These are phyloP conservation scores for Podila epicladia DNA, from an alignment of 192 early-diverging fungal species.

Conservation along the genomic window DNA sequence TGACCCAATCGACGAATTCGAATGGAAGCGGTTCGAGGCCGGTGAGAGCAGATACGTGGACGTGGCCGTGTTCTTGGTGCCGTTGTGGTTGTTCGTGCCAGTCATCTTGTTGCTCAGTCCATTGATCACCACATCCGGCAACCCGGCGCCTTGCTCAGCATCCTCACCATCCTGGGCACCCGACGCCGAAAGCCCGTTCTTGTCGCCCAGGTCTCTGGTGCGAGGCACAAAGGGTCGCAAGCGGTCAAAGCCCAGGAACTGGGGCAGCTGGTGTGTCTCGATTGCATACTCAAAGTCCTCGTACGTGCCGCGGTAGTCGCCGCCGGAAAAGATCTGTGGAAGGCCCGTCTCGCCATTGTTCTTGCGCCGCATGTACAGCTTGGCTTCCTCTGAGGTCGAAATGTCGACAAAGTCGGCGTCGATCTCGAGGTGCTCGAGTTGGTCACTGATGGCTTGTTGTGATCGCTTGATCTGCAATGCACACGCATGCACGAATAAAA, in stretches of 20 bases:
- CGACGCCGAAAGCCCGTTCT: background rate
- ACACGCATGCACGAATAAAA: background rate
- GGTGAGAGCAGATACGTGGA: constrained; percentile 41
- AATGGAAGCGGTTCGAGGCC: constrained; percentile 29
- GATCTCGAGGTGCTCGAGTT: constrained; percentile 50
- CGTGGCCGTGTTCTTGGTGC: constrained; percentile 1
- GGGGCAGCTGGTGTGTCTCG: constrained; percentile 33
- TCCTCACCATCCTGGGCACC: constrained; percentile 40
- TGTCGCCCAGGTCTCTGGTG: background rate
- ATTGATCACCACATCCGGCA: constrained; percentile 29
- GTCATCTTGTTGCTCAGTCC: constrained; percentile 6
- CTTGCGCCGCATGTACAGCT: constrained; percentile 51
- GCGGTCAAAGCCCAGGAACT: constrained; percentile 46
- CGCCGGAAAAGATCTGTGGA: constrained; percentile 60
- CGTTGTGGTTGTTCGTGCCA: background rate
- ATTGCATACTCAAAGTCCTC: constrained; percentile 48
- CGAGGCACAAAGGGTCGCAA: constrained; percentile 19
- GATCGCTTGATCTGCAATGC: constrained; percentile 52
- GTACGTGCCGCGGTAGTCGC: constrained; percentile 53
- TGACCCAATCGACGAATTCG: constrained; percentile 3
- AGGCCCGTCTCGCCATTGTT: constrained; percentile 53
- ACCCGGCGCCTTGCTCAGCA: constrained; percentile 44
- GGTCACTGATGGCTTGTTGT: constrained; percentile 53
- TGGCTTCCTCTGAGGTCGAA: constrained; percentile 47
- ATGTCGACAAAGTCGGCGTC: constrained; percentile 58